Conservation (phyloP, 1,139 yeast species). For the Zygosaccharomyces pseudobailii region DNA sequence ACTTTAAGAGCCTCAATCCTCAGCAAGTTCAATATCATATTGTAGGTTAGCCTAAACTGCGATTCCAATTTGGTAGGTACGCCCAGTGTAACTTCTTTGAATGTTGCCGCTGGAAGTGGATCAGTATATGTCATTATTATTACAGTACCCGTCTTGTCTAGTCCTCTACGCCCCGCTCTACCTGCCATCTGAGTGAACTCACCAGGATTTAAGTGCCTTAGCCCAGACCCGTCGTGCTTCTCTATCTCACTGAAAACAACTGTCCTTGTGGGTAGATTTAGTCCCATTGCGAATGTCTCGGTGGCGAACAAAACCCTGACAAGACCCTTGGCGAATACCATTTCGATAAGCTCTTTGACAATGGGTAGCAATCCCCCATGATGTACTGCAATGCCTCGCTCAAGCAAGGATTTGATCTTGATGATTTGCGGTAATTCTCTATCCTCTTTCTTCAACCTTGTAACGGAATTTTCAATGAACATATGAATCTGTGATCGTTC, state of each 20-base stretch:
- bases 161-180: constrained; percentile 96
- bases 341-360: constrained; percentile 92
- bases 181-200: constrained; percentile 99
- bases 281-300: constrained; percentile 97
- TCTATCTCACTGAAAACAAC: constrained; percentile 82
- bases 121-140: constrained; percentile 82
- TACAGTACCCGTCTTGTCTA: constrained; percentile 93
- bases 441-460: constrained; percentile 86
- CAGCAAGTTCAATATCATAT: constrained; percentile 86
- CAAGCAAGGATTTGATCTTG: constrained; percentile 71
- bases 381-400: constrained; percentile 93
- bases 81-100: constrained; percentile 80
- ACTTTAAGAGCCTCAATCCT: constrained; percentile 92
- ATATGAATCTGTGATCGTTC: constrained; percentile 89
- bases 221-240: constrained; percentile 84
- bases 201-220: constrained; percentile 83
- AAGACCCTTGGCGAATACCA: constrained; percentile 76
- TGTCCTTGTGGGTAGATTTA: constrained; percentile 93
- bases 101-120: constrained; percentile 53
- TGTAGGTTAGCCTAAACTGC: constrained; percentile 90
- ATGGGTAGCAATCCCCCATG: constrained; percentile 96
- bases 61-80: constrained; percentile 84
- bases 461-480: constrained; percentile 85
- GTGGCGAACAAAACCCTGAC: constrained; percentile 94
- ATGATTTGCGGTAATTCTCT: constrained; percentile 88